A percentile compares a stretch with the other conserved stretches of the same genome.
phyloP scores from a whole-genome alignment of 176 grass and related monocot genomes.

The Oryza australiensis region DNA sequence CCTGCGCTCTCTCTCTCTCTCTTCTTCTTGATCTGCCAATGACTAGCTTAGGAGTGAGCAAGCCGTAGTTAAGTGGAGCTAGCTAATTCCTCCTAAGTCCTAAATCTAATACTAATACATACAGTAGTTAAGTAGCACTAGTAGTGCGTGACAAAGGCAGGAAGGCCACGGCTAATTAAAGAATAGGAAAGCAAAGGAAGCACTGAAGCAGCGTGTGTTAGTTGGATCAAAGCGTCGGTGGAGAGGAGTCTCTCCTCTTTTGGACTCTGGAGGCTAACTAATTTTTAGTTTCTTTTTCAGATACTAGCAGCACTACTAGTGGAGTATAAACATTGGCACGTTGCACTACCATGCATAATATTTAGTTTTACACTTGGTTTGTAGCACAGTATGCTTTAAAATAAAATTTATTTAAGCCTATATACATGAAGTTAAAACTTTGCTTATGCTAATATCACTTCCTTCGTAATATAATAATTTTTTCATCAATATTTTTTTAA shows the following conservation, averaged over 20 bases:
- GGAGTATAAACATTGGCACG: neutral
- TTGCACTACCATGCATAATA: too few relatives aligned
- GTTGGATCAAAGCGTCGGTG: constrained; percentile 37
- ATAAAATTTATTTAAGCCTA: neutral
- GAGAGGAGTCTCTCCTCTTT: neutral
- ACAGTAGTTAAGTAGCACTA: neutral
- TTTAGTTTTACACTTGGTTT: neutral
- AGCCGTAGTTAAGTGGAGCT: neutral
- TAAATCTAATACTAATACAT: neutral
- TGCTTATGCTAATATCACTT: neutral
- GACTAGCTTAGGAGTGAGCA: too few relatives aligned
- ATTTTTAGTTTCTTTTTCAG: neutral
- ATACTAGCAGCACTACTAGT: neutral
- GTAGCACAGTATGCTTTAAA: too few relatives aligned
- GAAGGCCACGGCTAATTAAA: neutral
- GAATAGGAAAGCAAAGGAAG: too few relatives aligned
- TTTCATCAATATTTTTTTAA: too few relatives aligned
- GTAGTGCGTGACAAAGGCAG: neutral
- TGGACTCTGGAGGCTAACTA: neutral
- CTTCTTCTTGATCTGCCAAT: neutral
- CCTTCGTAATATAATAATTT: too few relatives aligned
- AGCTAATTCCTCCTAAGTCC: too few relatives aligned
- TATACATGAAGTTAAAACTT: neutral
- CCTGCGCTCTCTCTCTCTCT: neutral
- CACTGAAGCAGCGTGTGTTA: neutral